A percentile compares a stretch with the other conserved stretches of the same genome.
Evolutionary conservation across 2,329 filamentous ascomycete genomes (phyloP).

Genomic region (Fusarium phyllophilum): DNA sequence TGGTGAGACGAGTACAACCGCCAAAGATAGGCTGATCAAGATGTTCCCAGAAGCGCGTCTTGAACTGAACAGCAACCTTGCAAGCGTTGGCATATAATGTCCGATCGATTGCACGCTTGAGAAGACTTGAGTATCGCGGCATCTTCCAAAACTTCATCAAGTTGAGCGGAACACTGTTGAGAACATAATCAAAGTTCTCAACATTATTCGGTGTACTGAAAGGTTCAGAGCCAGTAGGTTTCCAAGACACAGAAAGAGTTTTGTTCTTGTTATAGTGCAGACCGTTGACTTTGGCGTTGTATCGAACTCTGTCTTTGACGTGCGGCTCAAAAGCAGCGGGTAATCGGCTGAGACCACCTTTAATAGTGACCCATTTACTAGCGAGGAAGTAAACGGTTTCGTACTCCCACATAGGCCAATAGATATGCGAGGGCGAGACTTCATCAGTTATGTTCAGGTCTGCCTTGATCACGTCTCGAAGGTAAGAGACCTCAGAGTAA

Average conservation of each 20-base stretch:
- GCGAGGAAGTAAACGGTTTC: constrained; percentile 26
- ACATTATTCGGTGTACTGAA: constrained; percentile 30
- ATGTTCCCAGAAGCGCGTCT: constrained; percentile 70
- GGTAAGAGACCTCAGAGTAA: constrained; percentile 45
- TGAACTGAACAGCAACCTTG: constrained; percentile 57
- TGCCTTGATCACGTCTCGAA: constrained; percentile 49
- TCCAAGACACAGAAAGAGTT: constrained; percentile 26
- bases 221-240: constrained; percentile 35
- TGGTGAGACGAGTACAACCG: constrained; percentile 59
- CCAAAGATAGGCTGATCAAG: constrained; percentile 68
- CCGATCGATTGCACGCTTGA: constrained; percentile 42
- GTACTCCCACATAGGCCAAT: constrained; percentile 45
- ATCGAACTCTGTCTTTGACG: background rate
- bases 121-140: constrained; percentile 47
- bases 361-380: constrained; percentile 20
- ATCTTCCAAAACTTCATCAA: constrained; percentile 52
- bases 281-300: constrained; percentile 7
- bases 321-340: constrained; percentile 1
- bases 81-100: constrained; percentile 45
- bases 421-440: background rate
- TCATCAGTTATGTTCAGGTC: constrained; percentile 50
- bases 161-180: constrained; percentile 52
- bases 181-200: constrained; percentile 51
- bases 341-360: background rate
- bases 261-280: background rate